phyloP scores from a whole-genome alignment of 495 filamentous ascomycete species.

The Extremus antarcticus region DNA sequence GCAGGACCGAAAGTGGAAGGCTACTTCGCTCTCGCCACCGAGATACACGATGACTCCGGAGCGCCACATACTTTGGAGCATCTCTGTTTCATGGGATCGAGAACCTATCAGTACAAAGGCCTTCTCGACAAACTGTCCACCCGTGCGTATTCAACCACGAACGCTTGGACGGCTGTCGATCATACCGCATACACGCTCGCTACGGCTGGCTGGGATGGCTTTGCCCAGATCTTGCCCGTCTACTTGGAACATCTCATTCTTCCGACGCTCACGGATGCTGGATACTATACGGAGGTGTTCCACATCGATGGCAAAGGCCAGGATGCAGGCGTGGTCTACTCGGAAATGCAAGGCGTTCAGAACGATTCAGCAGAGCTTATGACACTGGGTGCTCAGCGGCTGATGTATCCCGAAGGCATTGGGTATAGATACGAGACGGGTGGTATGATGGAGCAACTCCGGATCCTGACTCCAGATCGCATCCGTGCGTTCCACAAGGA shows the following conservation, averaged over 20 bases:
- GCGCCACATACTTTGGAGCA: constrained; percentile 95
- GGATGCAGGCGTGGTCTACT: constrained; percentile 94
- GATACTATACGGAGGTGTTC: constrained; percentile 90
- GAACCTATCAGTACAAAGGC: constrained; percentile 87
- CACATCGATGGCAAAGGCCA: constrained; percentile 87
- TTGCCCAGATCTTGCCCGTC: constrained; percentile 84
- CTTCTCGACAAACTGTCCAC: constrained; percentile 88
- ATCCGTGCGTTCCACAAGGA: constrained; percentile 87
- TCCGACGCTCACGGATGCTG: constrained; percentile 83
- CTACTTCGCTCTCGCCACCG: constrained; percentile 90
- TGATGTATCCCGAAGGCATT: constrained; percentile 78
- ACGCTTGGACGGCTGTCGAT: constrained; percentile 91
- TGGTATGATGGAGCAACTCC: constrained; percentile 85
- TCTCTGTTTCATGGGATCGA: constrained; percentile 94
- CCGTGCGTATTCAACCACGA: constrained; percentile 83
- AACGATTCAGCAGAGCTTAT: constrained; percentile 75
- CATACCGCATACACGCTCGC: constrained; percentile 95
- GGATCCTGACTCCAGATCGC: constrained; percentile 72
- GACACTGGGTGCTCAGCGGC: constrained; percentile 60
- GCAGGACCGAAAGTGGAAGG: constrained; percentile 89
- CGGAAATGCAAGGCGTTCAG: constrained; percentile 95
- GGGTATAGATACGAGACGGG: constrained; percentile 97
- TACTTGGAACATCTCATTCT: constrained; percentile 92
- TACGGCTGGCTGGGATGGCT: constrained; percentile 93
- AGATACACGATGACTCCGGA: constrained; percentile 94